phyloP scores from a whole-genome alignment of 2,329 filamentous ascomycete species.

The Xylariaceae sp. region DNA sequence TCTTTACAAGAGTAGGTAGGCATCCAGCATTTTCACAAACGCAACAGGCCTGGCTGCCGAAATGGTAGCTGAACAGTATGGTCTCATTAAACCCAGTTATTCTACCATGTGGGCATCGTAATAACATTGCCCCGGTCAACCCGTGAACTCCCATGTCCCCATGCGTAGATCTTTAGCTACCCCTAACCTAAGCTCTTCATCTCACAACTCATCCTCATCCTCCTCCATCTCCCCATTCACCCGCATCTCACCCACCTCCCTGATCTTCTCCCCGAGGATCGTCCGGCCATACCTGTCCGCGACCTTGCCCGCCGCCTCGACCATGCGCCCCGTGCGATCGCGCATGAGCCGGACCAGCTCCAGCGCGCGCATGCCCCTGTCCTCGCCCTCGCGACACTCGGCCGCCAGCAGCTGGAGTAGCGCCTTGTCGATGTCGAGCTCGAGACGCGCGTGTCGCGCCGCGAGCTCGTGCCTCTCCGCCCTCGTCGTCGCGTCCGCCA shows the following conservation, averaged over 20 bases:
- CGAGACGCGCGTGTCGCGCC: constrained; percentile 60
- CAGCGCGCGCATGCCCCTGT: constrained; percentile 87
- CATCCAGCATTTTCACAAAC: too few species aligned
- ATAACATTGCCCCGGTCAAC: too few species aligned
- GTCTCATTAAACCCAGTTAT: too few species aligned
- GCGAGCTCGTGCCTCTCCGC: constrained; percentile 60
- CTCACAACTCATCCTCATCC: constrained; percentile 18
- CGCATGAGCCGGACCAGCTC: constrained; percentile 84
- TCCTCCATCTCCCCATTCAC: constrained; percentile 40
- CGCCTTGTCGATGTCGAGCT: constrained; percentile 84
- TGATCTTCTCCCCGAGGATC: constrained; percentile 84
- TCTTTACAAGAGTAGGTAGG: too few species aligned
- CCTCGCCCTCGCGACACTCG: constrained; percentile 89
- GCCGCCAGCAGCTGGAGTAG: constrained; percentile 81
- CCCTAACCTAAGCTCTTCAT: too few species aligned
- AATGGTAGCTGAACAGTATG: too few species aligned
- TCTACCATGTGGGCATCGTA: too few species aligned
- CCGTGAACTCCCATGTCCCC: not conserved
- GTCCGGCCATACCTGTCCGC: constrained; percentile 77
- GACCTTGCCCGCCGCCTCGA: constrained; percentile 85
- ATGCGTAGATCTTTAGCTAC: too few species aligned
- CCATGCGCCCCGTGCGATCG: constrained; percentile 79
- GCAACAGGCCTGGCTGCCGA: too few species aligned
- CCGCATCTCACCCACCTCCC: constrained; percentile 70
- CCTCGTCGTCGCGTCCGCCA: constrained; percentile 63